Evolutionary conservation across 78 protist species (phyloP).

Genomic region (Dictyostelium capitatum): DNA sequence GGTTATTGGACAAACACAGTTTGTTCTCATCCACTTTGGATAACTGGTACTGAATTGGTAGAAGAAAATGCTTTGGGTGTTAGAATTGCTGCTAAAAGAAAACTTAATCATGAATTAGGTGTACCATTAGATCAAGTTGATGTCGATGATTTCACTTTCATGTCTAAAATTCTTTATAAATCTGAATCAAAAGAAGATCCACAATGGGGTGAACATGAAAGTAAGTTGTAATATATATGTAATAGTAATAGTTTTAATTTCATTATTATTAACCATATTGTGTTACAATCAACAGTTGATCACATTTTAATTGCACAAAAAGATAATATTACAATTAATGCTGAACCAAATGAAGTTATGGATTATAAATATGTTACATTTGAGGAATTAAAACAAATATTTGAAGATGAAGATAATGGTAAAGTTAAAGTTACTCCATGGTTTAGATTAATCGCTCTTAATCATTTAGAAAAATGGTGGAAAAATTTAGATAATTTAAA

Average conservation of each 20-base stretch:
- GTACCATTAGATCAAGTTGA: constrained; percentile 69
- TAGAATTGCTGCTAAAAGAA: constrained; percentile 88
- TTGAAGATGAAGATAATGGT: constrained; percentile 55
- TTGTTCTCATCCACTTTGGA: constrained; percentile 95
- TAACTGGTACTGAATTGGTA: constrained; percentile 21
- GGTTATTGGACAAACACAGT: constrained; percentile 93
- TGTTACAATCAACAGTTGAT: constrained; percentile 68
- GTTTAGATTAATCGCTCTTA: constrained; percentile 84
- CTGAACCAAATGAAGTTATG: constrained; percentile 87
- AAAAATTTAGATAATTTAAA: constrained; percentile 47
- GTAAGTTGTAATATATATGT: constrained; percentile 17
- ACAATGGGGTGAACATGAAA: constrained; percentile 95
- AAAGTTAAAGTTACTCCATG: constrained; percentile 89
- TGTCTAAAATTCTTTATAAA: constrained; percentile 88
- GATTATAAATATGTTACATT: constrained; percentile 77
- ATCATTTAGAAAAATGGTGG: constrained; percentile 86
- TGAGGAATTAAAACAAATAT: constrained; percentile 76
- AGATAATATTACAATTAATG: constrained; percentile 46
- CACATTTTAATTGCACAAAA: constrained; percentile 75
- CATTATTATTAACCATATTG: neutral
- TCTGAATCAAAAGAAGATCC: constrained; percentile 65
- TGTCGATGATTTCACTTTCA: constrained; percentile 65
- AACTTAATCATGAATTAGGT: constrained; percentile 92
- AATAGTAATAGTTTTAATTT: too few relatives aligned
- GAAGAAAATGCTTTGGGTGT: constrained; percentile 84